Percentiles rank a stretch among this genome's conserved stretches.
Conservation (phyloP, 768 basidiomycete species). For the Ramaria sp. region DNA sequence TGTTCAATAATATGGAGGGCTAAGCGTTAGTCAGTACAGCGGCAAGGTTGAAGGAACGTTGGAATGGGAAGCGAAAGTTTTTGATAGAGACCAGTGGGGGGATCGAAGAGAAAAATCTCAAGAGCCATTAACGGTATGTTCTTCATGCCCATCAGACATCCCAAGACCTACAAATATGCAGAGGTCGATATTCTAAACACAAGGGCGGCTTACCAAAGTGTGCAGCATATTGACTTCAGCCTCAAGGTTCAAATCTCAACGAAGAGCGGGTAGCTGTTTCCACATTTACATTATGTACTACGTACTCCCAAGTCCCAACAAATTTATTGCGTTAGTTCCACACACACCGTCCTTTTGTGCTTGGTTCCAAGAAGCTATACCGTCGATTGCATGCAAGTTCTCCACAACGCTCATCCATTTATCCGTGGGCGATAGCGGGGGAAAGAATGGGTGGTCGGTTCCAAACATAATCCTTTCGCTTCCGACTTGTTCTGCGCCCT, state of each 20-base stretch:
- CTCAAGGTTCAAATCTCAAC: constrained; percentile 80
- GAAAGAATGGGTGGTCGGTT: constrained; percentile 89
- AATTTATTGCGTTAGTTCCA: constrained; percentile 59
- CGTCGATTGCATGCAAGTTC: constrained; percentile 71
- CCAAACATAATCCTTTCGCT: constrained; percentile 44
- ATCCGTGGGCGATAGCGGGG: constrained; percentile 51
- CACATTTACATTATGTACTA: not conserved
- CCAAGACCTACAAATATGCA: constrained; percentile 20
- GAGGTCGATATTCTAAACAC: constrained; percentile 95
- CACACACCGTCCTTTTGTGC: constrained; percentile 54
- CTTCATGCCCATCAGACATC: not conserved
- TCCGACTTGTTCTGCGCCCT: constrained; percentile 30
- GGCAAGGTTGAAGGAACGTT: constrained; percentile 61
- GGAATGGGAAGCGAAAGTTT: constrained; percentile 75
- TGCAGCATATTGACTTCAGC: constrained; percentile 92
- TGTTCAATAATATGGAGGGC: constrained; percentile 92
- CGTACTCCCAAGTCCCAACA: constrained; percentile 44
- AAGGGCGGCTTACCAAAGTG: constrained; percentile 82
- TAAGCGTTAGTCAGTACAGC: constrained; percentile 58
- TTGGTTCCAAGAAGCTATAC: constrained; percentile 48
- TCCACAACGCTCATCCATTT: constrained; percentile 84
- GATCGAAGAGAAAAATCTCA: constrained; percentile 81
- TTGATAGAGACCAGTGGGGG: constrained; percentile 91
- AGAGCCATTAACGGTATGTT: constrained; percentile 75
- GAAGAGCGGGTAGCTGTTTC: constrained; percentile 8